These are phyloP conservation scores for Syzygium grande DNA, from an alignment of 345 rosid species.

Conservation along the genomic window DNA sequence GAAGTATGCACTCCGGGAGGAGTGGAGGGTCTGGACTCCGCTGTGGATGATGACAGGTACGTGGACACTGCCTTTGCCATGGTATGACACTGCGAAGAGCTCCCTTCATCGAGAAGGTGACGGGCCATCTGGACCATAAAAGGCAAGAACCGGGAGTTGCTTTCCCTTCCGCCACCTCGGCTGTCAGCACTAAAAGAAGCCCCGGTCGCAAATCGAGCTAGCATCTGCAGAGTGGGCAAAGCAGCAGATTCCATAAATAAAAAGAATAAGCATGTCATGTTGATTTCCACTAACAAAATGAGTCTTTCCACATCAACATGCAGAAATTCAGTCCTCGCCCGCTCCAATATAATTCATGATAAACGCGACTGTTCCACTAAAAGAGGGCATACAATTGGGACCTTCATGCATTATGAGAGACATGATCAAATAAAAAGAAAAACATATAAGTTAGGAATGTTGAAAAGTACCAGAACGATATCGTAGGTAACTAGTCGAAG, in stretches of 20 bases:
- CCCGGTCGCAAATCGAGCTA: conserved; percentile 97
- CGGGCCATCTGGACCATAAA: conserved; percentile 92
- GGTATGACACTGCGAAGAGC: conserved; percentile 56
- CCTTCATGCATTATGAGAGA: background rate
- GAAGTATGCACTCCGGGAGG: conserved; percentile 48
- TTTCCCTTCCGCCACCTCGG: conserved; percentile 96
- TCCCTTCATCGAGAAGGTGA: conserved; percentile 95
- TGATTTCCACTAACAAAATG: background rate
- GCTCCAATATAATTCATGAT: background rate
- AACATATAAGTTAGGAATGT: background rate
- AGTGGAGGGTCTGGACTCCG: conserved; percentile 45
- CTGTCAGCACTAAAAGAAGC: conserved; percentile 83
- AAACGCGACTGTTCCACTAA: background rate
- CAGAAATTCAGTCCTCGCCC: background rate
- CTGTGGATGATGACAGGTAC: conserved; percentile 47
- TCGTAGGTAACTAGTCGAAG: conserved; percentile 89
- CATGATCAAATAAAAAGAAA: background rate
- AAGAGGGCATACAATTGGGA: background rate
- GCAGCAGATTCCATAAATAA: background rate
- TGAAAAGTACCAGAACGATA: conserved; percentile 67
- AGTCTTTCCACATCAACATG: background rate
- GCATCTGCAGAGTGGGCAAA: conserved; percentile 45
- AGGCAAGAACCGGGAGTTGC: conserved; percentile 93
- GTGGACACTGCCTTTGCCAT: conserved; percentile 79
- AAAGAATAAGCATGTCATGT: background rate